Conservation (phyloP, 2,329 filamentous ascomycete genomes). For the Thelonectria rubi region DNA sequence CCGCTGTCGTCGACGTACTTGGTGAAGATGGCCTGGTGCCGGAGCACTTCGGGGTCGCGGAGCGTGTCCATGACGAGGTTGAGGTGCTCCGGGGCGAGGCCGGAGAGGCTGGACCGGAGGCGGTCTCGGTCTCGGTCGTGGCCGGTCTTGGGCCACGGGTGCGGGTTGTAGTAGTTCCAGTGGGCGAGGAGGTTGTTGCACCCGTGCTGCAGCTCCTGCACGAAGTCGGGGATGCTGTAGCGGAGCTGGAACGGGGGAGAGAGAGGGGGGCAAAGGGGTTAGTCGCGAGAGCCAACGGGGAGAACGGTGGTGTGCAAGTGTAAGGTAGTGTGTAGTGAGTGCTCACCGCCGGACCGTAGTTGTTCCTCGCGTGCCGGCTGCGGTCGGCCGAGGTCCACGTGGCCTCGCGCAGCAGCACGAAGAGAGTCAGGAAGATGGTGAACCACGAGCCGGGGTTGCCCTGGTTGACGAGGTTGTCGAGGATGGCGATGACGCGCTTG, state of each 20-base stretch:
- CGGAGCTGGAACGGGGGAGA: conserved; percentile 36
- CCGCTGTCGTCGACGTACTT: conserved; percentile 39
- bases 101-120: conserved; percentile 33
- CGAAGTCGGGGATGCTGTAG: conserved; percentile 52
- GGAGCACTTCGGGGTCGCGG: conserved; percentile 31
- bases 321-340: neutral
- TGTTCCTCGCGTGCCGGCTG: conserved; percentile 53
- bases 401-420: conserved; percentile 55
- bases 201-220: conserved; percentile 55
- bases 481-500: conserved; percentile 46
- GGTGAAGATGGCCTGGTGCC: conserved; percentile 41
- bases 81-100: conserved; percentile 46
- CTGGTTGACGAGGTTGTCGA: conserved; percentile 49
- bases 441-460: conserved; percentile 46
- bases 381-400: conserved; percentile 53
- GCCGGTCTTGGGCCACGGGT: conserved; percentile 42
- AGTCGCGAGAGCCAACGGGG: neutral
- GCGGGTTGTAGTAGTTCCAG: conserved; percentile 61
- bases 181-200: conserved; percentile 57
- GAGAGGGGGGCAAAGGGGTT: neutral
- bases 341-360: conserved; percentile 42
- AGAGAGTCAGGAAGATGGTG: conserved; percentile 51
- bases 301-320: too few relatives aligned
- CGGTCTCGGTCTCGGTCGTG: neutral
- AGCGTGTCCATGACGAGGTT: conserved; percentile 46